Percentiles rank a stretch among this genome's conserved stretches.
Evolutionary conservation across 164 flowering plant species (phyloP).

Genomic region (Vitis rotundifolia): DNA sequence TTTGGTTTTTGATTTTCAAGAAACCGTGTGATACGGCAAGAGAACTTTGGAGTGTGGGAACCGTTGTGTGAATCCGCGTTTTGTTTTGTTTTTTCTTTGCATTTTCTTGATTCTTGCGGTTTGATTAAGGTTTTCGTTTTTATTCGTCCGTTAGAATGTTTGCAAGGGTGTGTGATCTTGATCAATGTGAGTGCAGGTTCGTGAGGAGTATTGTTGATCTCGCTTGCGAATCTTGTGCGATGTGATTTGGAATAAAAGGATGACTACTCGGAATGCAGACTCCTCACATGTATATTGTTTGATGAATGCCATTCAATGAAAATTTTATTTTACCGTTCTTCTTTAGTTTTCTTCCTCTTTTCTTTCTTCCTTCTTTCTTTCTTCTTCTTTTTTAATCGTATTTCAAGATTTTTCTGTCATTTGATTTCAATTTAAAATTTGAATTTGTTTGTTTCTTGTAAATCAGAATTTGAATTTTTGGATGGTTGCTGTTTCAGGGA

Average conservation of each 20-base stretch:
- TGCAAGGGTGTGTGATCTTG: constrained; percentile 2
- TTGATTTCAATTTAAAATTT: not conserved
- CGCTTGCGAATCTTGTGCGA: not conserved
- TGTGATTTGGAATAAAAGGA: constrained; percentile 8
- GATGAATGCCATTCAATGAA: no score
- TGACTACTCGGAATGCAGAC: constrained; percentile 22
- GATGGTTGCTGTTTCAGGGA: constrained; percentile 26
- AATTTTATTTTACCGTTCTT: no score
- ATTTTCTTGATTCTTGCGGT: not conserved
- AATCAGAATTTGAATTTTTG: not conserved
- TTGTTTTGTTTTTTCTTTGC: not conserved
- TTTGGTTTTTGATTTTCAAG: no score
- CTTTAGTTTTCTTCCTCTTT: no score
- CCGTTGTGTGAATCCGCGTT: no score
- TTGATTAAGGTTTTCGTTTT: not conserved
- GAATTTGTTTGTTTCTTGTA: not conserved
- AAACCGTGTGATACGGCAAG: no score
- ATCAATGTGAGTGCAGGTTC: constrained; percentile 8
- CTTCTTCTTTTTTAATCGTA: not conserved
- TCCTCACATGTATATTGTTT: constrained; percentile 15
- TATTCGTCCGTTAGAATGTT: not conserved
- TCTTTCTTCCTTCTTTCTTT: not conserved
- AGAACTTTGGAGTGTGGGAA: no score
- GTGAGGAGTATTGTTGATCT: not conserved
- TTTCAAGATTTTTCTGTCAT: not conserved